Evolutionary conservation across 371 early-diverging fungal genomes (phyloP), one percentile per base, ranked within the genome.

Genomic region (Mucor velutinosus): DNA sequence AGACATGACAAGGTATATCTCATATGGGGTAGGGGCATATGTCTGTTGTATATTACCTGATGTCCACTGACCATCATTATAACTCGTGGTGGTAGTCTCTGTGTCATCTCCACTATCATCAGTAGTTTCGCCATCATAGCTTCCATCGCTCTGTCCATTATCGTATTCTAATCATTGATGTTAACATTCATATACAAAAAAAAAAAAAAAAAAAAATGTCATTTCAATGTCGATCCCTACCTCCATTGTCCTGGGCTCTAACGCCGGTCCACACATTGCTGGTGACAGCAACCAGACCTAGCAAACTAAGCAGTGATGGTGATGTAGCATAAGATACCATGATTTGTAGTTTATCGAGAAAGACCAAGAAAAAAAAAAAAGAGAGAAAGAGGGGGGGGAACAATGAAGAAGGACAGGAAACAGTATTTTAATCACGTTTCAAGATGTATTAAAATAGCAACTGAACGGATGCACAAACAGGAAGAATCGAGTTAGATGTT

Each of bases 201-300:
- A n/a, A n/a, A n/a, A n/a, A n/a, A n/a, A n/a, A n/a, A n/a, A n/a
- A n/a, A n/a, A n/a, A n/a, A 19, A 45, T 45, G 45, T 0, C 45
- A 45, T 19, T 45, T 17, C 4, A 43, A 43, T 45, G 45, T 19
- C n/a, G 19, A 45, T 45, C n/a, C 15, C 5, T 65, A 64, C 65
- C 56, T 23, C 45, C 58, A 51, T 71, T 55, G 51, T 58, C 53
- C 41, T 66, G 71, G 17, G 66, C 71, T 51, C 51, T 43, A 23
- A 66, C 71, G 14, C 63, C 59, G 14, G 71, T 17, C 71, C 70
- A 70, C 33, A 56, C n/a, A 65, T 65, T 55, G 11, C 51, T 23
- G 29, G 61, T 60, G 43, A 58, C 49, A 21, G 70, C 61, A 30
- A 27, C 29, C 19, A 63, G 15, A 7, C 53, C 32, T 14, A 65